Evolutionary conservation across 2,329 filamentous ascomycete genomes (phyloP), one percentile per base, ranked within the genome.

Genomic region (Arthroderma sp.): DNA sequence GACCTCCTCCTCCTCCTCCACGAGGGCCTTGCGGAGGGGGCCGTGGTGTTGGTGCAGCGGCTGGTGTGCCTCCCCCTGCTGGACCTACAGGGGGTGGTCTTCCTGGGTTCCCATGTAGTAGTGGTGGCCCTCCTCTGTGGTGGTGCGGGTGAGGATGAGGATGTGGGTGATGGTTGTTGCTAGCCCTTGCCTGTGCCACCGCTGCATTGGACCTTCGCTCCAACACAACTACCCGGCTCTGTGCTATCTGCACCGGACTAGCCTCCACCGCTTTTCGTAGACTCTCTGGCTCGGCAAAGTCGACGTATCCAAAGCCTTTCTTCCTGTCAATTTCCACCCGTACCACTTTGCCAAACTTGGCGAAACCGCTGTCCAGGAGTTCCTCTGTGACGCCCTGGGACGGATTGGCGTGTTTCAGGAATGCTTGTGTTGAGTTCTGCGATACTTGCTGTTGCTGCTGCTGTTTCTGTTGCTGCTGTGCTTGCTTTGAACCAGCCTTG

Each of bases 291-390:
- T 86, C 80, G 6, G 76, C 74, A 65, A 95, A 96, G 50, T 94
- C 85, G 34, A 94, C 81, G 59, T 95, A 94, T 2, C 87, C 89
- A 56, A 94, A 94, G 0, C 87, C 87, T 62, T 95, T 95, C 56
- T 88, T 83, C 62, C 87, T 88, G 60, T 96, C 89, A 44, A 96
- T 89, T 55, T 95, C 89, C 11, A 94, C 85, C 52, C 78, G 82
- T 0, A 77, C 77, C 38, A 95, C 76, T 1, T 75, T 62, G 1
- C 89, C 89, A 54, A 86, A 94, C 0, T 67, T 63, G 38, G 80
- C 73, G 58, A 96, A 78, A 1, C 83, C 80, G 52, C 82, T 75
- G 54, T 82, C 80, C 1, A 96, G 76, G 0, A 87, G 65, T 0
- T 81, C 68, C 57, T 95, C 89, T 0, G 86, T 95, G 39, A 95